phyloP scores from a whole-genome alignment of 1,284 basidiomycete species.

The Exobasidium cylindrosporum region DNA sequence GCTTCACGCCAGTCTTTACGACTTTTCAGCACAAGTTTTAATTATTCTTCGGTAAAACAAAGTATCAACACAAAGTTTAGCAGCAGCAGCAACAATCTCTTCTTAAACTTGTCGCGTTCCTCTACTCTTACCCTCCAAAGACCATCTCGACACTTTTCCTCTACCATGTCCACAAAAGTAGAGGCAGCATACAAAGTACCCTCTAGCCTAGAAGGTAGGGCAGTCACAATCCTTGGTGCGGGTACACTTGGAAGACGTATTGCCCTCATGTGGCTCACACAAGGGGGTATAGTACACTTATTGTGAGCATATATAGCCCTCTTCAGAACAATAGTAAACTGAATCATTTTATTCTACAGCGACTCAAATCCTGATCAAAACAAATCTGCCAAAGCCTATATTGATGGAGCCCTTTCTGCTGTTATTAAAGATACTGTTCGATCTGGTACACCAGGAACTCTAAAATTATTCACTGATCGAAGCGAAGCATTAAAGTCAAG shows the following conservation, averaged over 20 bases:
- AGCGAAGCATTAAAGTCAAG: not conserved
- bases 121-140: too few species aligned
- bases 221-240: not conserved
- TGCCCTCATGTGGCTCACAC: conserved; percentile 9
- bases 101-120: too few species aligned
- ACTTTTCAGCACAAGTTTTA: too few species aligned
- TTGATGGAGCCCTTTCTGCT: not conserved
- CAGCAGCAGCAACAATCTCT: too few species aligned
- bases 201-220: not conserved
- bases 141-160: too few species aligned
- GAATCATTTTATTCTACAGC: not conserved
- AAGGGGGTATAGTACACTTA: not conserved
- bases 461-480: conserved; percentile 2
- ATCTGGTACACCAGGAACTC: not conserved
- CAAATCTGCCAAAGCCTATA: not conserved
- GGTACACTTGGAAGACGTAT: conserved; percentile 4
- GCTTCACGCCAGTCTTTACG: too few species aligned
- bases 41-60: too few species aligned
- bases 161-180: not conserved
- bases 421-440: not conserved
- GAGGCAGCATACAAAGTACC: not conserved
- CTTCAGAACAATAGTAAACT: not conserved
- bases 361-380: not conserved
- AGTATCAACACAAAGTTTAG: too few species aligned
- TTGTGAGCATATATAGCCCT: not conserved